Evolutionary conservation across 2,329 filamentous ascomycete species (phyloP).

Genomic region (Lecanicillium sp.): DNA sequence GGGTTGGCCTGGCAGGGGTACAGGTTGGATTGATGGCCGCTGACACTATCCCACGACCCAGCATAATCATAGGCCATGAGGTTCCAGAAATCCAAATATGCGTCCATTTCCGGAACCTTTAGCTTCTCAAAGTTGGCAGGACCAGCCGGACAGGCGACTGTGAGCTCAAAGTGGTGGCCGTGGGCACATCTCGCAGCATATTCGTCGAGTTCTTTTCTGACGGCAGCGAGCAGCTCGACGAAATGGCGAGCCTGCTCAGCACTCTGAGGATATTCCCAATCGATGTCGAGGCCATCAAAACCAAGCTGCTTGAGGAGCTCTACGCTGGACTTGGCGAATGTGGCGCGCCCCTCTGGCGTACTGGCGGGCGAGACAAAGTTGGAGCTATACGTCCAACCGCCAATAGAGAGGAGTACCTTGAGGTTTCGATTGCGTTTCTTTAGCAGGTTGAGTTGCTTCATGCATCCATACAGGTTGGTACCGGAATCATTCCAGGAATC

Average conservation of each 20-base stretch:
- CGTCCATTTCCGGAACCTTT: slow-evolving; percentile 56
- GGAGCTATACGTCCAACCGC: slow-evolving; percentile 84
- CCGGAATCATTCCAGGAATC: slow-evolving; percentile 64
- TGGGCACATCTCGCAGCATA: slow-evolving; percentile 37
- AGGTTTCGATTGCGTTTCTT: slow-evolving; percentile 76
- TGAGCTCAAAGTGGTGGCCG: slow-evolving; percentile 52
- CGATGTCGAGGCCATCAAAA: slow-evolving; percentile 63
- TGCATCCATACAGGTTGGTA: slow-evolving; percentile 77
- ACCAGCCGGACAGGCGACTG: slow-evolving; percentile 56
- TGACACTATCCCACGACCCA: slow-evolving; percentile 65
- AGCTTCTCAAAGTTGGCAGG: slow-evolving; percentile 54
- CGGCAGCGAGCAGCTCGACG: slow-evolving; percentile 49
- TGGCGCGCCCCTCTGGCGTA: slow-evolving; percentile 57
- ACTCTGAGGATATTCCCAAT: slow-evolving; percentile 59
- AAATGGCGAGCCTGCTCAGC: slow-evolving; percentile 46
- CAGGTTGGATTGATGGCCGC: slow-evolving; percentile 78
- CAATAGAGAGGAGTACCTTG: slow-evolving; percentile 79
- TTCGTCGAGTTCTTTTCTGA: slow-evolving; percentile 48
- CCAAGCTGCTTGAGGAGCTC: slow-evolving; percentile 71
- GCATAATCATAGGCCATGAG: slow-evolving; percentile 86
- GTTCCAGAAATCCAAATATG: slow-evolving; percentile 65
- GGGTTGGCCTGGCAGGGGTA: slow-evolving; percentile 51
- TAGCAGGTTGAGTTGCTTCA: slow-evolving; percentile 80
- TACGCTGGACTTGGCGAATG: slow-evolving; percentile 68
- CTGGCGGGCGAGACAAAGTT: slow-evolving; percentile 75